These are phyloP conservation scores for Carex scoparia DNA, from an alignment of 176 grass and related monocot species.

Conservation along the genomic window DNA sequence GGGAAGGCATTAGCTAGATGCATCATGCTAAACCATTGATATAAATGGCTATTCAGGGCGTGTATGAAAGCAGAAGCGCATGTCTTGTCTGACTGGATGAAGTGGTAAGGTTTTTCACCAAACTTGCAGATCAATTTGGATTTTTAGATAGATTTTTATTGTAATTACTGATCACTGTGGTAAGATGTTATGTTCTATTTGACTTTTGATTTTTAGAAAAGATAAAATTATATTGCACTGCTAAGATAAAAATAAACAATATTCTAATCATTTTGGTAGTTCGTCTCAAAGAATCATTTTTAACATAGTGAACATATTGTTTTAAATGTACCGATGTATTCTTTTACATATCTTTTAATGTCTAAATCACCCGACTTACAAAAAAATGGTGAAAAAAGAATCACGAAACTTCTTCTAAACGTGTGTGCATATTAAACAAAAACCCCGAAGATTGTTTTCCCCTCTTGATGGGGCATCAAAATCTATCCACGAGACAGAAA, in stretches of 20 bases:
- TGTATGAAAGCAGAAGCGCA: slow-evolving; percentile 44
- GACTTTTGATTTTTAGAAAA: background rate
- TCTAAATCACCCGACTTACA: slow-evolving; percentile 27
- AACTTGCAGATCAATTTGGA: slow-evolving; percentile 45
- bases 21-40: slow-evolving; percentile 52
- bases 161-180: background rate
- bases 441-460: slow-evolving; percentile 17
- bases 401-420: slow-evolving; percentile 1
- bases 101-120: slow-evolving; percentile 42
- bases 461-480: background rate
- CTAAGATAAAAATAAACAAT: background rate
- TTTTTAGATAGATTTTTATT: background rate
- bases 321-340: background rate
- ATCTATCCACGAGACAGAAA: slow-evolving; percentile 14
- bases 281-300: slow-evolving; percentile 14
- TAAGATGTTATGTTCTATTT: background rate
- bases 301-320: slow-evolving; percentile 17
- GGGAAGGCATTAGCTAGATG: slow-evolving; percentile 52
- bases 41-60: slow-evolving; percentile 31
- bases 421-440: slow-evolving; percentile 6
- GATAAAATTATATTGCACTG: background rate
- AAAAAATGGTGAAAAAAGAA: slow-evolving; percentile 26
- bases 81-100: slow-evolving; percentile 67
- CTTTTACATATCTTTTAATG: slow-evolving; percentile 29
- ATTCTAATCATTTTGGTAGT: background rate